phyloP scores from a whole-genome alignment of 2,329 filamentous ascomycete species.

The Fusarium mundagurra region DNA sequence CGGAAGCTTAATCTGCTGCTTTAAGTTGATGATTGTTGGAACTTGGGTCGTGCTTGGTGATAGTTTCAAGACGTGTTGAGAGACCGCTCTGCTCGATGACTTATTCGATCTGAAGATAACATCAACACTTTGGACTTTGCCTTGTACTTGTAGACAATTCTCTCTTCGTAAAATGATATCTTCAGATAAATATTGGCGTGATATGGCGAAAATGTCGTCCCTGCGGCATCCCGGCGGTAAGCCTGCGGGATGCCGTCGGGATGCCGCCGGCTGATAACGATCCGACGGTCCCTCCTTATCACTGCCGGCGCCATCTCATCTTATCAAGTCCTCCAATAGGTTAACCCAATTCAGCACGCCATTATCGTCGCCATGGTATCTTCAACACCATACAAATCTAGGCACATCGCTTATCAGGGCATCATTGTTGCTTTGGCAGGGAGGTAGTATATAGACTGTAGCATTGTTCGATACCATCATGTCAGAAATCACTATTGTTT shows the following conservation, averaged over 20 bases:
- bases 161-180: background rate
- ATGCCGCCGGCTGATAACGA: constrained; percentile 36
- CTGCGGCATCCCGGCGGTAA: constrained; percentile 25
- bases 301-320: background rate
- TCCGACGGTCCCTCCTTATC: background rate
- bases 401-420: background rate
- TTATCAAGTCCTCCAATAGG: constrained; percentile 19
- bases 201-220: background rate
- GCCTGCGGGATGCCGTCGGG: background rate
- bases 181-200: background rate
- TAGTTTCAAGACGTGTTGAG: background rate
- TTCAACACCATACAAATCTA: constrained; percentile 15
- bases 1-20: rapidly evolving
- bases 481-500: background rate
- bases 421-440: background rate
- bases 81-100: background rate
- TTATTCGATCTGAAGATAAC: background rate
- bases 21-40: background rate
- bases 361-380: constrained; percentile 40
- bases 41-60: background rate
- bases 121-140: background rate
- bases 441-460: constrained; percentile 1
- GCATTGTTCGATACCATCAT: background rate
- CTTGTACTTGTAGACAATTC: background rate
- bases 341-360: constrained; percentile 36